Conservation (phyloP, 1,284 basidiomycete species). For the Pseudozyma sp. region DNA sequence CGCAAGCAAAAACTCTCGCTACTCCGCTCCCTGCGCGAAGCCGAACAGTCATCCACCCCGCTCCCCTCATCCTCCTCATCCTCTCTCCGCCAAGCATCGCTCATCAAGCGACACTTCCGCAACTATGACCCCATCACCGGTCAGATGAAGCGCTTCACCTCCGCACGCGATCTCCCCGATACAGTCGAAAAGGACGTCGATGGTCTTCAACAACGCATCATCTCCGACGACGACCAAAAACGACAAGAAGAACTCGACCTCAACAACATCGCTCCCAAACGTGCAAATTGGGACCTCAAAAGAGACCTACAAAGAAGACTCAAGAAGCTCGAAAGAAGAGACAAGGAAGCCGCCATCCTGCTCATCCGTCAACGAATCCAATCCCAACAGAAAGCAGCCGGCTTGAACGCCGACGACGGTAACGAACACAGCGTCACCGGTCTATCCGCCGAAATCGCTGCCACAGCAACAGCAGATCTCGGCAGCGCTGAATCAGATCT, state of each 20-base stretch:
- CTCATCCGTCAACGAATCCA: conserved; percentile 78
- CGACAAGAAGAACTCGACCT: conserved; percentile 89
- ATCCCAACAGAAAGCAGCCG: conserved; percentile 37
- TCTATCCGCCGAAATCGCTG: conserved; percentile 39
- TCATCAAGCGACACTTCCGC: conserved; percentile 65
- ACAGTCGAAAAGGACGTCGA: conserved; percentile 88
- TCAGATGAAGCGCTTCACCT: conserved; percentile 69
- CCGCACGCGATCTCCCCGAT: conserved; percentile 76
- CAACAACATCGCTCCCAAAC: conserved; percentile 95
- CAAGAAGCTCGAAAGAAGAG: conserved; percentile 85
- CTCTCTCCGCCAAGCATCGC: conserved; percentile 1
- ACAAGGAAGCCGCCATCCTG: conserved; percentile 89
- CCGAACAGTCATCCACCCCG: conserved; percentile 36
- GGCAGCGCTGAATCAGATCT: not conserved
- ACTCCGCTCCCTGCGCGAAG: conserved; percentile 80
- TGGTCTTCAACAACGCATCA: conserved; percentile 84
- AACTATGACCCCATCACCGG: conserved; percentile 68
- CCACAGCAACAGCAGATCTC: conserved; percentile 32
- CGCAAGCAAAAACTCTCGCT: conserved; percentile 86
- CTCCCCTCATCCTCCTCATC: conserved; percentile 1
- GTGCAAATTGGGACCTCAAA: conserved; percentile 96
- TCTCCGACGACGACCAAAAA: conserved; percentile 84
- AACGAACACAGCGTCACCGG: conserved; percentile 23
- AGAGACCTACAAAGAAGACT: conserved; percentile 91
- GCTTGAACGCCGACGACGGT: conserved; percentile 14